Base-by-base conservation (phyloP, 805 yeast genomes). In the Kodamaea neixiangensis region DNA sequence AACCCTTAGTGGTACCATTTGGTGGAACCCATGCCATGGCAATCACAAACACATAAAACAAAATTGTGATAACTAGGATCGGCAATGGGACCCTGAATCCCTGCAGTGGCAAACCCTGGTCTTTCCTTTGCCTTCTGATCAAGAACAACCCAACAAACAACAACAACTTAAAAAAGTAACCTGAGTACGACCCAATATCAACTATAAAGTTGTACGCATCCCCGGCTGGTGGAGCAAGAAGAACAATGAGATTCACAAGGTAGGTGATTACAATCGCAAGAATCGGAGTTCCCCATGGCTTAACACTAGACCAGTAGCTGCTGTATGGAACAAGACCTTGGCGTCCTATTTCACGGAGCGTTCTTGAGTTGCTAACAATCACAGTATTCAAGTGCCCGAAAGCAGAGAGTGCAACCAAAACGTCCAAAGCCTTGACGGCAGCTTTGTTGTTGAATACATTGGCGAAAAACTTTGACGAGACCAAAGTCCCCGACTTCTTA, bases 1-100 rank as follows among this genome's bases (percentile, higher is more conserved):
- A 61, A 2, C 78, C 78, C 21, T 57, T 71, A 50, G 71, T 60
- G 2, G 71, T 59, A 3, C 74, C 74, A 45, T 65, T 55, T 25
- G 78, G 78, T 25, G 78, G 78, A 31, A 74, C 77, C 54, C 68
- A 74, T 0, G 77, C 69, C 65, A 73, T 67, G n/a, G 67, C 71
- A 51, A 73, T 59, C 15, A 74, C 78, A 52, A 73, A 69, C 7
- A 63, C 31, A 20, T 69, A 60, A 58, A 65, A 74, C 10, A 69
- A 52, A 5, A 72, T 54, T 3, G 69, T 64, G 35, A 74, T 50
- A 3, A 66, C 48, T 15, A 73, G 50, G 14, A 68, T 50, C 2
- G 74, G 72, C 13, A 65, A 47, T 17, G 76, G 75, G 15, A 64
- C 58, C 44, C 64, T 67, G 54, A 62, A 69, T 1, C 69, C 75